A percentile compares a stretch with the other conserved stretches of the same genome.
Conservation (phyloP, 139 green algal genomes). For the Astrephomene gubernaculifera region DNA sequence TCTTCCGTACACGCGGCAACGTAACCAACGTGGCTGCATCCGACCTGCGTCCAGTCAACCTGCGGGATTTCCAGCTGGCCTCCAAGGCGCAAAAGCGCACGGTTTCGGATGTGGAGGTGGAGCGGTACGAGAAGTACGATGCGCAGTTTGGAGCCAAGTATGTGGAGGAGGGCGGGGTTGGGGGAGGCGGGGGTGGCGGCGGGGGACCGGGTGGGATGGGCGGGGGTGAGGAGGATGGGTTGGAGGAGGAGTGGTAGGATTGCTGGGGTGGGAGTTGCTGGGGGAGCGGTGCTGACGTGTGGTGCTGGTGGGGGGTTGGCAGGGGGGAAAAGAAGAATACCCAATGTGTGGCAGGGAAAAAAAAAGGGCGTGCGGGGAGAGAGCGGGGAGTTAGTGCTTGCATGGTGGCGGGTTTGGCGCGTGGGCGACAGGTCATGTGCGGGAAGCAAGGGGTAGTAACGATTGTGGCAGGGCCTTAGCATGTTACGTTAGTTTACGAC, state of each 20-base stretch:
- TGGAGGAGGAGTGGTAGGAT: constrained; percentile 3
- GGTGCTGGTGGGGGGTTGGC: too few species aligned
- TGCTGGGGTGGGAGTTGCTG: too few species aligned
- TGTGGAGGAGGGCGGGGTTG: neutral
- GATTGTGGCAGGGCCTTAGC: too few species aligned
- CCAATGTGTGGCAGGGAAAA: too few species aligned
- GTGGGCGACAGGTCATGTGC: too few species aligned
- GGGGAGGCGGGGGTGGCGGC: neutral
- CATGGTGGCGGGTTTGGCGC: too few species aligned
- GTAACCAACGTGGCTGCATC: constrained; percentile 62
- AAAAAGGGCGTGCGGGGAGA: too few species aligned
- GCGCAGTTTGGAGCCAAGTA: constrained; percentile 86
- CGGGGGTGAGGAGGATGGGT: neutral
- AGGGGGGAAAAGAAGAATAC: too few species aligned
- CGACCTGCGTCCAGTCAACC: constrained; percentile 79
- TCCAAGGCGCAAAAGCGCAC: constrained; percentile 73
- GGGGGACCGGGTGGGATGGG: neutral
- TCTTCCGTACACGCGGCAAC: constrained; percentile 17
- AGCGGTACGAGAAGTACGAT: constrained; percentile 90
- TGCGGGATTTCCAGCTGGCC: constrained; percentile 87
- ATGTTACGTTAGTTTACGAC: too few species aligned
- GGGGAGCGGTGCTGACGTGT: too few species aligned
- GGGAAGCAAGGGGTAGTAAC: too few species aligned
- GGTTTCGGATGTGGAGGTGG: constrained; percentile 80
- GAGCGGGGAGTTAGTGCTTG: too few species aligned